Evolutionary conservation across 164 flowering plant genomes (phyloP).

Genomic region (Berberis thunbergii): DNA sequence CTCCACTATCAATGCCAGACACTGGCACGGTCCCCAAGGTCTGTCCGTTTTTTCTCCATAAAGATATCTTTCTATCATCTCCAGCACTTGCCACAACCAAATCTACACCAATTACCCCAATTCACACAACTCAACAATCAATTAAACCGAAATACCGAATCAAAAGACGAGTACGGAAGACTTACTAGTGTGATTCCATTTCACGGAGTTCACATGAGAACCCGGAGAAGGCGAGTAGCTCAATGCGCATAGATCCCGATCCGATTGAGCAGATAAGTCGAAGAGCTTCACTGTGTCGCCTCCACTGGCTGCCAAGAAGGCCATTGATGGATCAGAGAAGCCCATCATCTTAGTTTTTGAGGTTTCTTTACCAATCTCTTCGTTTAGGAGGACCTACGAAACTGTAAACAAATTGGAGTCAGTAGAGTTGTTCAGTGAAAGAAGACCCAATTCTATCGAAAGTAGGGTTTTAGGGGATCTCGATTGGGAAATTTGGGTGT

Average conservation of each 20-base stretch:
- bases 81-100: constrained; percentile 97
- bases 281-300: constrained; percentile 92
- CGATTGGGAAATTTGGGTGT: no score
- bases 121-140: not conserved
- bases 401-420: not conserved
- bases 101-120: constrained; percentile 39
- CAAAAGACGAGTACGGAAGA: not conserved
- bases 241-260: constrained; percentile 74
- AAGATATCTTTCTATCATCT: constrained; percentile 71
- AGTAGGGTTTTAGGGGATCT: no score
- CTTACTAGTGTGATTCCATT: constrained; percentile 98
- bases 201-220: constrained; percentile 66
- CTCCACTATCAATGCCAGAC: constrained; percentile 56
- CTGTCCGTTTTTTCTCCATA: constrained; percentile 88
- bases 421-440: no score
- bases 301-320: constrained; percentile 64
- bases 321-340: constrained; percentile 44
- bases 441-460: not conserved
- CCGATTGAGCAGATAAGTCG: constrained; percentile 52
- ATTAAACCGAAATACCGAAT: not conserved
- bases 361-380: not conserved
- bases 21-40: constrained; percentile 75
- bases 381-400: not conserved
- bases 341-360: constrained; percentile 23
- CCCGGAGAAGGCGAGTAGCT: constrained; percentile 81